Base-by-base conservation (phyloP, 192 early-diverging fungal species). In the Entomortierella parvispora region DNA sequence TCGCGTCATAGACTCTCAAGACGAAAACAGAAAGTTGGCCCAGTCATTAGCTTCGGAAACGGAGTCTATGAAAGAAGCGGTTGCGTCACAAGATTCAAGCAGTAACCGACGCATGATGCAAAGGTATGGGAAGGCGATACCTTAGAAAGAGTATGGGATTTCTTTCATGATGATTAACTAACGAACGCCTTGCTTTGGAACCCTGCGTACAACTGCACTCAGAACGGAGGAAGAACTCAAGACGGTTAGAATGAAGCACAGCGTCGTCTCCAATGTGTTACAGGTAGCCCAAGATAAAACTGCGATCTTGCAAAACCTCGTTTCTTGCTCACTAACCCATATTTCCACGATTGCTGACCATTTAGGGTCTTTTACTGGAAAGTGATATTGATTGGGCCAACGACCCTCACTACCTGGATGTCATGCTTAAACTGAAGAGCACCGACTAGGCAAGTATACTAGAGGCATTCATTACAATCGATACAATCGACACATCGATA, bases 371-470 rank as follows among this genome's bases (percentile, higher is more conserved):
- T 8, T 65, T 85, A 15, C 43, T 85, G 50, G 84, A 82, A 46
- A 85, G 81, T 63, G 68, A 67, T 32, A 67, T 81, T 18, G 68
- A 82, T 50, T 85, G 81, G 81, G 61, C 65, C n/a, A 69, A 72
- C 31, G 69, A 80, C 49, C 62, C 71, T 8, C 72, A 79, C 22
- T 82, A 71, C 56, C 12, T 80, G 7, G 67, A 79, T 22, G 67
- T 79, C 4, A 80, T 81, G 68, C 51, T 81, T 15, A 77, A 68
- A 29, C 43, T 77, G 28, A 48, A 48, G 53, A 23, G 49, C 23
- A 12, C 59, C 7, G 29, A 65, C 22, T 18, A 65, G 22, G 52
- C 58, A 62, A 57, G 33, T 29, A 3, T 50, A 4, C 37, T 40
- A 5, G 12, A 40, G n/a, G n/a, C n/a, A n/a, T n/a, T n/a, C n/a